Percentiles rank a stretch among this genome's conserved stretches.
phyloP scores from a whole-genome alignment of 163 green algal genomes.

The Scenedesmus sp. region DNA sequence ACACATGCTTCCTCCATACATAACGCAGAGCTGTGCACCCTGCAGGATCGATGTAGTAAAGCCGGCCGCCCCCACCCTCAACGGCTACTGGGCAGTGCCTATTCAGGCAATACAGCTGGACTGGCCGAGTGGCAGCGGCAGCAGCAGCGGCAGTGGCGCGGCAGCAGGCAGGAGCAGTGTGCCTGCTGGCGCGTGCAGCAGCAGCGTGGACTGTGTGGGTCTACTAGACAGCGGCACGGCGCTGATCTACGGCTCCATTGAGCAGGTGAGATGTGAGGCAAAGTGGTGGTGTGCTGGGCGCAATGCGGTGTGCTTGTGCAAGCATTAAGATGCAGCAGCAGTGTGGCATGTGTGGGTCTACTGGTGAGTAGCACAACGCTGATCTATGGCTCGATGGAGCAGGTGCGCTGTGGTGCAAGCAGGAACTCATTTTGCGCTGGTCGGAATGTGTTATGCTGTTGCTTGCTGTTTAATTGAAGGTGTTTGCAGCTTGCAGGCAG shows the following conservation, averaged over 20 bases:
- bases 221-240: constrained; percentile 36
- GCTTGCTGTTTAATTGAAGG: no score
- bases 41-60: constrained; percentile 24
- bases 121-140: neutral
- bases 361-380: neutral
- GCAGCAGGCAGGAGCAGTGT: neutral
- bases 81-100: constrained; percentile 34
- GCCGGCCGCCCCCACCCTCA: neutral
- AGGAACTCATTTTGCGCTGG: neutral
- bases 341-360: neutral
- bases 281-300: neutral
- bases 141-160: neutral
- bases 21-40: neutral
- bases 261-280: neutral
- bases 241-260: neutral
- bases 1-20: neutral
- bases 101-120: neutral
- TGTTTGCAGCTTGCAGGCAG: no score
- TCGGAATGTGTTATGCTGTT: no score
- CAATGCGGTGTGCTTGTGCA: no score
- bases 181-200: neutral
- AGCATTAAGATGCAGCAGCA: neutral
- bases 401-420: neutral
- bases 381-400: neutral
- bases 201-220: neutral